A percentile compares a stretch with the other conserved stretches of the same genome.
Evolutionary conservation across 1,139 yeast species (phyloP).

Genomic region (Yamadazyma spencermartinsiae): DNA sequence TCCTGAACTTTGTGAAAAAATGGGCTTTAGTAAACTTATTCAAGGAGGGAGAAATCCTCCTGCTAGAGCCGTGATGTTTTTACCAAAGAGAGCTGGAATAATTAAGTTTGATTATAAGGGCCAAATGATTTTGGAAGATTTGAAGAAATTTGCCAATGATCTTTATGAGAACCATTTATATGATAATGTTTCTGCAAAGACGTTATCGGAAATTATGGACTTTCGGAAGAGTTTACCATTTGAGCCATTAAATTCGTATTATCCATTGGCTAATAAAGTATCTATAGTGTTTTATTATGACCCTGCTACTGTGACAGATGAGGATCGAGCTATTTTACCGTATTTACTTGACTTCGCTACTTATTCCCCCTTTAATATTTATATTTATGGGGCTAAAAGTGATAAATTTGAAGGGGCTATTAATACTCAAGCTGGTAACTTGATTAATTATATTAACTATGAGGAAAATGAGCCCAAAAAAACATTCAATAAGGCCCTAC

Average conservation of each 20-base stretch:
- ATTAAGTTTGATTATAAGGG: constrained; percentile 39
- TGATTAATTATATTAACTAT: constrained; percentile 44
- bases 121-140: constrained; percentile 20
- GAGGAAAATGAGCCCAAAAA: constrained; percentile 27
- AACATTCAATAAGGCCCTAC: constrained; percentile 43
- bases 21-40: constrained; percentile 42
- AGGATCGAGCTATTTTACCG: constrained; percentile 62
- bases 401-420: constrained; percentile 39
- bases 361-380: constrained; percentile 51
- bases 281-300: constrained; percentile 59
- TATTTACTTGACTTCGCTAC: constrained; percentile 60
- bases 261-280: constrained; percentile 44
- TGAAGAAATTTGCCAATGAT: constrained; percentile 36
- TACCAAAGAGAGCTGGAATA: constrained; percentile 39
- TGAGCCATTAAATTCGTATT: constrained; percentile 33
- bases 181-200: constrained; percentile 39
- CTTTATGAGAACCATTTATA: constrained; percentile 38
- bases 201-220: constrained; percentile 43
- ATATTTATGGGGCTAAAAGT: constrained; percentile 53
- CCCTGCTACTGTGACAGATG: constrained; percentile 48
- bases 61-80: constrained; percentile 39
- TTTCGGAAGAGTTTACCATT: constrained; percentile 34
- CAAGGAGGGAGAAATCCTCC: constrained; percentile 12
- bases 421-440: constrained; percentile 41
- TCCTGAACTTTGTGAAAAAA: constrained; percentile 47